These are phyloP conservation scores for Hsuehochloa calcarea DNA, from an alignment of 176 grass and related monocot genomes.

Conservation along the genomic window DNA sequence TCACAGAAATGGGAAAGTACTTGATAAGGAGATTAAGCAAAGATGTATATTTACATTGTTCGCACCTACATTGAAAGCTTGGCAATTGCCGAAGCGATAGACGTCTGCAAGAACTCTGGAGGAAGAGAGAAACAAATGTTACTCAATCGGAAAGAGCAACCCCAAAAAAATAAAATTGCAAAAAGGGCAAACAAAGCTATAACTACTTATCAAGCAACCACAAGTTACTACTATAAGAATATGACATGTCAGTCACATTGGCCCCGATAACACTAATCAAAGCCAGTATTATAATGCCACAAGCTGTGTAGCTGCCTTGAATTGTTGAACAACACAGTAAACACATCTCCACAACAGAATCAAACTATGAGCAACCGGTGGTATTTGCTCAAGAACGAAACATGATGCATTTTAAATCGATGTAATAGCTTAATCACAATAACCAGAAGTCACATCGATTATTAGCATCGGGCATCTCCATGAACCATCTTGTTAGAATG, in stretches of 20 bases:
- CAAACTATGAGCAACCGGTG: not conserved
- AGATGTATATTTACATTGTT: conserved; percentile 25
- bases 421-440: not conserved
- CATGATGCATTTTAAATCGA: not conserved
- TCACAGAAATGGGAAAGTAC: not conserved
- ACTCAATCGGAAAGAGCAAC: not conserved
- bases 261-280: not conserved
- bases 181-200: not conserved
- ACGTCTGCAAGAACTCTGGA: conserved; percentile 86
- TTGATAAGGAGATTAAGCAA: conserved; percentile 15
- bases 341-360: not conserved
- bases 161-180: not conserved
- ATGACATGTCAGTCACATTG: not conserved
- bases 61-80: conserved; percentile 97
- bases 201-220: not conserved
- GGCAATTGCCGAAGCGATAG: conserved; percentile 66
- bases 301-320: not conserved
- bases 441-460: not conserved
- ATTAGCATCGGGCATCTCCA: not conserved
- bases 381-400: not conserved
- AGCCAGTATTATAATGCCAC: not conserved
- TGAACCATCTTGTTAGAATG: not conserved
- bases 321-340: not conserved
- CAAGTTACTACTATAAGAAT: not conserved
- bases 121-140: not conserved